Percentiles rank a stretch among this genome's conserved stretches.
phyloP scores from a whole-genome alignment of 257 asterid species.

The Cynanchum wilfordii region DNA sequence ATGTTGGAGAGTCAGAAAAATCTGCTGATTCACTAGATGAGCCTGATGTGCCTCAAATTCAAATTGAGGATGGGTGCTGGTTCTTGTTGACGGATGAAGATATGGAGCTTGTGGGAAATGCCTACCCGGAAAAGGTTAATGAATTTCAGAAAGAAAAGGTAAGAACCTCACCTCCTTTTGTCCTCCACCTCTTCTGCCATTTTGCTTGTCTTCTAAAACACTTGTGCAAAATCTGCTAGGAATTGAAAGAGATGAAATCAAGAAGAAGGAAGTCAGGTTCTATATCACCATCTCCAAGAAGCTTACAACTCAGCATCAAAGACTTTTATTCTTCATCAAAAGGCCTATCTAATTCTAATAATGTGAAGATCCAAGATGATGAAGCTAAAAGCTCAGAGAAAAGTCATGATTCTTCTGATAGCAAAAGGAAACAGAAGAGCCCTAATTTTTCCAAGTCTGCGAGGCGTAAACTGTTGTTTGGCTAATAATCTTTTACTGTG shows the following conservation, averaged over 20 bases:
- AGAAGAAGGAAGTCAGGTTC: slow-evolving; percentile 37
- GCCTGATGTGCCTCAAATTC: slow-evolving; percentile 47
- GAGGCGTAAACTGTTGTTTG: slow-evolving; percentile 73
- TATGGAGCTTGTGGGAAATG: slow-evolving; percentile 66
- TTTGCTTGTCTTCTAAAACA: not conserved
- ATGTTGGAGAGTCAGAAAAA: slow-evolving; percentile 40
- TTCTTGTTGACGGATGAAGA: slow-evolving; percentile 79
- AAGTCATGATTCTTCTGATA: slow-evolving; percentile 33
- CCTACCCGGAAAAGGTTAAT: slow-evolving; percentile 59
- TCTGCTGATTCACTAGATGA: slow-evolving; percentile 47
- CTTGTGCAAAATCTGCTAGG: slow-evolving; percentile 36
- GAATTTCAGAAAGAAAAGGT: slow-evolving; percentile 71
- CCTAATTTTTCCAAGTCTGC: slow-evolving; percentile 58
- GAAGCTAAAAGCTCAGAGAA: slow-evolving; percentile 23
- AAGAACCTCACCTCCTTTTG: slow-evolving; percentile 1
- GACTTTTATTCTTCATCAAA: slow-evolving; percentile 77
- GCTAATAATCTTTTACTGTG: slow-evolving; percentile 17
- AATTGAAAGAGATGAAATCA: slow-evolving; percentile 54
- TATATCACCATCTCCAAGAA: slow-evolving; percentile 35
- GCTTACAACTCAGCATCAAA: slow-evolving; percentile 63
- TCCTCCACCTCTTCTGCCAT: slow-evolving; percentile 2
- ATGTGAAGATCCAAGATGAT: slow-evolving; percentile 33
- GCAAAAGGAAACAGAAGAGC: slow-evolving; percentile 39
- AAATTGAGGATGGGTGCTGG: slow-evolving; percentile 40
- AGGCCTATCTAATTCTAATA: slow-evolving; percentile 25